Percentiles rank a stretch among this genome's conserved stretches.
These are phyloP conservation scores for Lipomyces yamadae DNA, from an alignment of 805 yeast species.

Conservation along the genomic window DNA sequence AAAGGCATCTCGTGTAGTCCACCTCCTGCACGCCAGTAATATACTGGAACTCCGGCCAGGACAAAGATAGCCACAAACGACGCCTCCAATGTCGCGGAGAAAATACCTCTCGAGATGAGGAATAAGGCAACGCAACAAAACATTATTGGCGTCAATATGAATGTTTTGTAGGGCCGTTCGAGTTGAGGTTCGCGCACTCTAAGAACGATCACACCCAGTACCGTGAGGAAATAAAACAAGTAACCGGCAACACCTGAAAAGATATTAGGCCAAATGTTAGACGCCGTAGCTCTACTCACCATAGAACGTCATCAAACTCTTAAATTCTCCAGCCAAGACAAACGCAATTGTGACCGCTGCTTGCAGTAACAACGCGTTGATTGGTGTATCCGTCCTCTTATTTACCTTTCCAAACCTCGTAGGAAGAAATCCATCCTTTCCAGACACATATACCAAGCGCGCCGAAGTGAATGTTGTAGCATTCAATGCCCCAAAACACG, in stretches of 20 bases:
- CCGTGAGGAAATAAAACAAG: slow-evolving; percentile 42
- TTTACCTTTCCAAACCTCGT: slow-evolving; percentile 39
- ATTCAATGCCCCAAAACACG: slow-evolving; percentile 51
- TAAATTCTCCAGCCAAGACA: slow-evolving; percentile 48
- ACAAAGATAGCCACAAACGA: slow-evolving; percentile 43
- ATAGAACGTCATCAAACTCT: slow-evolving; percentile 47
- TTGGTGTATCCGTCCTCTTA: slow-evolving; percentile 43
- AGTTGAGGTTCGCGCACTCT: slow-evolving; percentile 46
- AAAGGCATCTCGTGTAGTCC: slow-evolving; percentile 27
- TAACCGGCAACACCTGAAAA: slow-evolving; percentile 34
- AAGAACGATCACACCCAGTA: slow-evolving; percentile 47
- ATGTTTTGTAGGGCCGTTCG: slow-evolving; percentile 48
- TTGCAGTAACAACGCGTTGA: slow-evolving; percentile 46
- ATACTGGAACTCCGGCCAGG: slow-evolving; percentile 44
- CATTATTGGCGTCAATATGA: slow-evolving; percentile 46
- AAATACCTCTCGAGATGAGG: slow-evolving; percentile 44
- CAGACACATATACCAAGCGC: slow-evolving; percentile 47
- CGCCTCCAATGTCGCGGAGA: slow-evolving; percentile 46
- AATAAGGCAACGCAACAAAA: slow-evolving; percentile 49
- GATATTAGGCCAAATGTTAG: slow-evolving; percentile 34
- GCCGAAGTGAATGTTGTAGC: slow-evolving; percentile 49
- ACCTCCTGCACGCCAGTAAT: slow-evolving; percentile 38
- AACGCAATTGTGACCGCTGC: slow-evolving; percentile 43
- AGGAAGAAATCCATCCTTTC: slow-evolving; percentile 47
- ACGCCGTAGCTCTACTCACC: background rate